phyloP scores from a whole-genome alignment of 768 basidiomycete species.

The Scleroderma citrinum region DNA sequence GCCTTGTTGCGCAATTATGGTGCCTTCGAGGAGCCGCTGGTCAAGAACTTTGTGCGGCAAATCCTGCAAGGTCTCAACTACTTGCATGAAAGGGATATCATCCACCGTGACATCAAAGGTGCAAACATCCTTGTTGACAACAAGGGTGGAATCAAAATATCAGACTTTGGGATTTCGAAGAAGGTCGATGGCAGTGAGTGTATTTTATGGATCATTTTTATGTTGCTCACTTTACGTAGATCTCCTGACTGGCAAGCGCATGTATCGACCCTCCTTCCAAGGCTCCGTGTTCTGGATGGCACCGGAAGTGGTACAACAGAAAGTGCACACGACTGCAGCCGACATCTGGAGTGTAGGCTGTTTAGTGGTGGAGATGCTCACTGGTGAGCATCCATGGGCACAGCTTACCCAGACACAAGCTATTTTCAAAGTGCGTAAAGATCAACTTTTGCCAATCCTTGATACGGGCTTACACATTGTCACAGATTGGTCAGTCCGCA shows the following conservation, averaged over 20 bases:
- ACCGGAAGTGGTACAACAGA: conserved; percentile 97
- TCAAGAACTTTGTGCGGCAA: conserved; percentile 89
- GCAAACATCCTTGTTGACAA: conserved; percentile 98
- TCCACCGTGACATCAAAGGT: conserved; percentile 98
- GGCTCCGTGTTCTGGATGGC: conserved; percentile 99
- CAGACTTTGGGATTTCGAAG: conserved; percentile 96
- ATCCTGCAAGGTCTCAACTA: conserved; percentile 87
- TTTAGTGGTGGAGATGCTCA: conserved; percentile 94
- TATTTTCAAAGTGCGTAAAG: conserved; percentile 76
- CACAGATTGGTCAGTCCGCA: conserved; percentile 85
- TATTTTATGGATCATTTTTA: conserved; percentile 10
- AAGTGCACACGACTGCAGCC: conserved; percentile 82
- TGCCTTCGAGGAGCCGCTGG: conserved; percentile 88
- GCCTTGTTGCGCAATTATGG: conserved; percentile 87
- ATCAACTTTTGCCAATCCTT: background rate
- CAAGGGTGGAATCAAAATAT: conserved; percentile 96
- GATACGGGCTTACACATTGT: background rate
- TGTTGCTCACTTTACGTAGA: conserved; percentile 25
- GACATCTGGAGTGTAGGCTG: conserved; percentile 98
- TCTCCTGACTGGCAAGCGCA: conserved; percentile 54
- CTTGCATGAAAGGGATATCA: conserved; percentile 88
- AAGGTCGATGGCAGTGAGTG: conserved; percentile 92
- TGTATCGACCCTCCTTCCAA: conserved; percentile 88
- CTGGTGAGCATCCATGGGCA: conserved; percentile 93
- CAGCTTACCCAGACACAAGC: conserved; percentile 98